Conservation (phyloP, 148 eudicot species). For the Oxyria digyna region DNA sequence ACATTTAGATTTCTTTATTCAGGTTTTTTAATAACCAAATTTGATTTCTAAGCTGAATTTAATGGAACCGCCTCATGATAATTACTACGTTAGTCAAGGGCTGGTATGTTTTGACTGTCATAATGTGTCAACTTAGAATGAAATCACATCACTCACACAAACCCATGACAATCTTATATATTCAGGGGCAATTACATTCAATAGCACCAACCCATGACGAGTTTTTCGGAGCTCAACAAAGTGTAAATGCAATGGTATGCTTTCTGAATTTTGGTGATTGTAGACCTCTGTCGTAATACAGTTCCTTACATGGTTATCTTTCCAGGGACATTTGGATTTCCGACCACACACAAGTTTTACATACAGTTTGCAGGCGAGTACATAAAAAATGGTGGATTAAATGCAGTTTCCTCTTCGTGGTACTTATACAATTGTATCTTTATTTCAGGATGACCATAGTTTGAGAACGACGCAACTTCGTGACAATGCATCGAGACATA, state of each 20-base stretch:
- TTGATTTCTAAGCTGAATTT: conserved; percentile 25
- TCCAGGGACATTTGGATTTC: conserved; percentile 74
- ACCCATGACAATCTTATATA: background rate
- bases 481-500: conserved; percentile 19
- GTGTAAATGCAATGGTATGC: conserved; percentile 68
- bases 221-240: conserved; percentile 63
- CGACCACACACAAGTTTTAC: conserved; percentile 49
- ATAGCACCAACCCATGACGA: conserved; percentile 65
- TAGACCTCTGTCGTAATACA: background rate
- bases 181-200: conserved; percentile 70
- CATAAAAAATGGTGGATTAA: background rate
- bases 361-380: conserved; percentile 54
- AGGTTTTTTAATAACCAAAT: too few relatives aligned
- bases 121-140: background rate
- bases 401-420: background rate
- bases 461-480: conserved; percentile 22
- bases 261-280: background rate
- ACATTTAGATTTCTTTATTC: too few relatives aligned
- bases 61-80: conserved; percentile 95
- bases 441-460: conserved; percentile 28
- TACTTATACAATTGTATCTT: background rate
- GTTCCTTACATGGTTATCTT: background rate
- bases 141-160: background rate
- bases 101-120: conserved; percentile 57
- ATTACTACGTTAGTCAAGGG: conserved; percentile 69